These are phyloP conservation scores for Westerdykella sp. DNA, from an alignment of 2,329 filamentous ascomycete species.

Conservation along the genomic window DNA sequence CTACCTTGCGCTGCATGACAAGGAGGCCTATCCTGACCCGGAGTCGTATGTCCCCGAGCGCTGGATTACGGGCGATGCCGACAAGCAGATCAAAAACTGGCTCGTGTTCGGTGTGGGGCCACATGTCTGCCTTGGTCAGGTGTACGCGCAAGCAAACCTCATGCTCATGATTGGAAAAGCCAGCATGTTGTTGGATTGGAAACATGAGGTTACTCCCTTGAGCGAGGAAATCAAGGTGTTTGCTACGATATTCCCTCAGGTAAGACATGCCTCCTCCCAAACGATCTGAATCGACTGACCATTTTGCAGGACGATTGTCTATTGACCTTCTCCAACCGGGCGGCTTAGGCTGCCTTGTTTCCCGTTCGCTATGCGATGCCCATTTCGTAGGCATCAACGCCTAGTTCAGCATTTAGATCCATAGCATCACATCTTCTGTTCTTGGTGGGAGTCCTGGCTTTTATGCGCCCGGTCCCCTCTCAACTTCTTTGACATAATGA, in stretches of 20 bases:
- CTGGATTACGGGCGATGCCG: constrained; percentile 82
- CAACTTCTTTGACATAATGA: constrained; percentile 24
- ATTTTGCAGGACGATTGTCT: constrained; percentile 66
- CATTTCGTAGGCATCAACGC: constrained; percentile 14
- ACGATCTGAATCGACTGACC: constrained; percentile 1
- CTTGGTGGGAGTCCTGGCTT: constrained; percentile 6
- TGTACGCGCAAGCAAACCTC: constrained; percentile 80
- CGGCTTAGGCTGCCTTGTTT: neutral
- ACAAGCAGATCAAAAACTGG: constrained; percentile 89
- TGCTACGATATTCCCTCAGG: constrained; percentile 92
- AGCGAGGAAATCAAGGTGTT: constrained; percentile 97
- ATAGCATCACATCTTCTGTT: constrained; percentile 16
- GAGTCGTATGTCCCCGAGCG: constrained; percentile 85
- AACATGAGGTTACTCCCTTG: constrained; percentile 69
- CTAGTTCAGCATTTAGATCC: constrained; percentile 19
- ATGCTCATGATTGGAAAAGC: constrained; percentile 85
- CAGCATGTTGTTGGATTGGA: constrained; percentile 77
- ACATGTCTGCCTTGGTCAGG: constrained; percentile 91
- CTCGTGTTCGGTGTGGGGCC: constrained; percentile 93
- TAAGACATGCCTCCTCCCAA: constrained; percentile 42
- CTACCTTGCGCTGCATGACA: constrained; percentile 83
- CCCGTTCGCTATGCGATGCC: constrained; percentile 13
- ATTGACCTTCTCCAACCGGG: constrained; percentile 55
- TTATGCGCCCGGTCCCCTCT: constrained; percentile 4
- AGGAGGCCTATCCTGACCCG: constrained; percentile 81